Conservation (phyloP, 345 rosid genomes). For the Arabis hirsuta region DNA sequence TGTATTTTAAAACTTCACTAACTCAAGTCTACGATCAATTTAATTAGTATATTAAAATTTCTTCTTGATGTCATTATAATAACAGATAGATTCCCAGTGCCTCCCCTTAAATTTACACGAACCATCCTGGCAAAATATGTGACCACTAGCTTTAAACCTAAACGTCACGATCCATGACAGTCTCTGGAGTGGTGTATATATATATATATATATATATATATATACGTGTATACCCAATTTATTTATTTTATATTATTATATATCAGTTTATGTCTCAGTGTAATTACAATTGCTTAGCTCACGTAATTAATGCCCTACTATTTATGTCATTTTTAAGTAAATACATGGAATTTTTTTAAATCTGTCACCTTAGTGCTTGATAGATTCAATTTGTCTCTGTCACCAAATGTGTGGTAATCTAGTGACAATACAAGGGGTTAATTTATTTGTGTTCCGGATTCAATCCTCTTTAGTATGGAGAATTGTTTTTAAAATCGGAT, state of each 20-base stretch:
- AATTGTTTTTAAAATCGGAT: too few relatives aligned
- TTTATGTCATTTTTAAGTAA: background rate
- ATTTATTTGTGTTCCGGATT: too few relatives aligned
- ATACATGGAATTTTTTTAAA: background rate
- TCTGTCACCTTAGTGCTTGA: background rate
- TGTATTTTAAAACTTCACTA: conserved; percentile 4
- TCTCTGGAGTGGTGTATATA: background rate
- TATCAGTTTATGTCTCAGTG: background rate
- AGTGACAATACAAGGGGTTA: too few relatives aligned
- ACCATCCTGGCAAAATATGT: conserved; percentile 39
- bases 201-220: background rate
- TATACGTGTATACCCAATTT: background rate
- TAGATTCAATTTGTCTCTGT: background rate
- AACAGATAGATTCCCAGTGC: conserved; percentile 41
- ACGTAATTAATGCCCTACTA: background rate
- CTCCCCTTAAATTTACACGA: conserved; percentile 7
- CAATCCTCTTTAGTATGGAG: too few relatives aligned
- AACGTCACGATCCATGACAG: conserved; percentile 39
- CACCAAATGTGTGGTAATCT: too few relatives aligned
- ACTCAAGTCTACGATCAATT: background rate
- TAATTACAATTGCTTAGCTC: conserved; percentile 1
- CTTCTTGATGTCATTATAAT: conserved; percentile 31
- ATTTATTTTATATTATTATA: background rate
- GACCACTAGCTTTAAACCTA: conserved; percentile 36
- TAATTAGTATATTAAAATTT: conserved; percentile 12